These are phyloP conservation scores for Mallotus repandus DNA, from an alignment of 441 rosid genomes.

Conservation along the genomic window DNA sequence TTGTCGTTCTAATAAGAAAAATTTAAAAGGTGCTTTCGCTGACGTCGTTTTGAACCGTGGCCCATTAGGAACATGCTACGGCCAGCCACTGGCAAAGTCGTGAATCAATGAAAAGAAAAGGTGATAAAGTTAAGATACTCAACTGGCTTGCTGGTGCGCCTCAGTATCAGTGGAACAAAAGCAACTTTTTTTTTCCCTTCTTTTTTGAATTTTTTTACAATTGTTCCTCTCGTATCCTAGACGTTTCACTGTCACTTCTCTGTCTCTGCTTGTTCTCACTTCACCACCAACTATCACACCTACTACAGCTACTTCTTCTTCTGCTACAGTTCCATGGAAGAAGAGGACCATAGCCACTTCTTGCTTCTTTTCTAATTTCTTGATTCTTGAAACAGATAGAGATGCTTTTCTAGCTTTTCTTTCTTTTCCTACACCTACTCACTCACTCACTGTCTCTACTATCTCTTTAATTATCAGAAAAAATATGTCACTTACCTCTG, in stretches of 20 bases:
- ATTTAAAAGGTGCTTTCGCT: too few species aligned
- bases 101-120: too few species aligned
- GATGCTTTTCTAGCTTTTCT: slow-evolving; percentile 1
- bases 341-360: neutral
- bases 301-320: too few species aligned
- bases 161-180: too few species aligned
- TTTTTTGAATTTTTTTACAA: slow-evolving; percentile 8
- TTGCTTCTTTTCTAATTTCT: neutral
- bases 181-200: too few species aligned
- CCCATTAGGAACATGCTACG: too few species aligned
- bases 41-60: too few species aligned
- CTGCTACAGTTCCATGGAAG: slow-evolving; percentile 1
- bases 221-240: slow-evolving; percentile 5
- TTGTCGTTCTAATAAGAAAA: too few species aligned
- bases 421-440: neutral
- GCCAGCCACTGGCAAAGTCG: too few species aligned
- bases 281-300: slow-evolving; percentile 2
- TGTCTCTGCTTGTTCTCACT: neutral
- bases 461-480: neutral
- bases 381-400: neutral
- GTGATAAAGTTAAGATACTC: too few species aligned
- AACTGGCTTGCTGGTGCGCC: too few species aligned
- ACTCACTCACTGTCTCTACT: neutral
- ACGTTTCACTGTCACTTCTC: slow-evolving; percentile 9
- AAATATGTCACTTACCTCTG: neutral